These are phyloP conservation scores for Hura crepitans DNA, from an alignment of 441 rosid species.

Conservation along the genomic window DNA sequence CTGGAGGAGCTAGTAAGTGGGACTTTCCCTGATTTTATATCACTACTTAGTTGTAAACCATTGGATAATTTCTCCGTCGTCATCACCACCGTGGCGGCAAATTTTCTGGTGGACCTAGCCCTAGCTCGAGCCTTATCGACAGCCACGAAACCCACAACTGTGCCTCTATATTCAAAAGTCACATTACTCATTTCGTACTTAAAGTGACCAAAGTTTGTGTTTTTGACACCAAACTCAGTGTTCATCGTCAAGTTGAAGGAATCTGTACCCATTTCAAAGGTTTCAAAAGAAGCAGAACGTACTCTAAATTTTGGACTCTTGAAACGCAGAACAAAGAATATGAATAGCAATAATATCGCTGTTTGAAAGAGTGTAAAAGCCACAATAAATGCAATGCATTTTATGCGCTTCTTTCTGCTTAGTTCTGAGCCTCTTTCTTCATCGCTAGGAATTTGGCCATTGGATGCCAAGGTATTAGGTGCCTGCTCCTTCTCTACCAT, in stretches of 20 bases:
- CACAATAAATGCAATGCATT: constrained; percentile 8
- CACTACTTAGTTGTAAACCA: constrained; percentile 4
- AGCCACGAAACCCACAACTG: constrained; percentile 19
- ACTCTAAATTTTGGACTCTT: constrained; percentile 18
- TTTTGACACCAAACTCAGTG: constrained; percentile 22
- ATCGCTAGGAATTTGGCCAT: not conserved
- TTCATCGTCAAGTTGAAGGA: constrained; percentile 18
- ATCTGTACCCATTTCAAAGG: not conserved
- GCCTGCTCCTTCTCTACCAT: constrained; percentile 11
- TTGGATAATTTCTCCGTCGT: not conserved
- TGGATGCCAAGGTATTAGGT: not conserved
- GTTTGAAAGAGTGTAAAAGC: constrained; percentile 19
- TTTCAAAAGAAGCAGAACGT: not conserved
- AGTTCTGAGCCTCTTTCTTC: constrained; percentile 1
- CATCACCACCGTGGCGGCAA: constrained; percentile 11
- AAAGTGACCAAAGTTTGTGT: constrained; percentile 29
- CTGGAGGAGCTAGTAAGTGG: constrained; percentile 14
- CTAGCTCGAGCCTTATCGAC: constrained; percentile 18
- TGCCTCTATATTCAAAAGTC: constrained; percentile 23
- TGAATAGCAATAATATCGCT: constrained; percentile 1
- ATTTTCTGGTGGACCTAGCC: constrained; percentile 22
- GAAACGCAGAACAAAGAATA: constrained; percentile 2
- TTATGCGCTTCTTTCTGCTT: constrained; percentile 10
- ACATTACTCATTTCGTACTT: constrained; percentile 18
- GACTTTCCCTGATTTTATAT: constrained; percentile 11